Conservation (phyloP, 306 rosid genomes). For the Rosa chinensis region DNA sequence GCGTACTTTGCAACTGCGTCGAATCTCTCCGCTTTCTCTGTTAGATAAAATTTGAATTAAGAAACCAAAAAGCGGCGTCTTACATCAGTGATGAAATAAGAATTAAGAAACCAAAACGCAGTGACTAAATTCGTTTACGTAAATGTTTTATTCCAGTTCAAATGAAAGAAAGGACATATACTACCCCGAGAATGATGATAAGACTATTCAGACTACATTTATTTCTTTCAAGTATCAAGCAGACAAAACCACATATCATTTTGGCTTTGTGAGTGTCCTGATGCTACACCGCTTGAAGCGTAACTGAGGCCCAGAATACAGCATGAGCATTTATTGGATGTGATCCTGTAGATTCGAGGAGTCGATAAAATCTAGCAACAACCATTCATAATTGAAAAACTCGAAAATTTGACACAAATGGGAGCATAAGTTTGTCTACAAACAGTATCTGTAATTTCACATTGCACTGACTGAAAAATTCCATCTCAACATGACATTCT, state of each 20-base stretch:
- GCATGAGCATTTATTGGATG: too few species aligned
- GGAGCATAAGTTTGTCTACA: conserved; percentile 10
- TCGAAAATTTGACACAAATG: background rate
- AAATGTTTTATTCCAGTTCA: background rate
- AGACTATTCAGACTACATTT: too few species aligned
- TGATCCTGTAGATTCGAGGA: background rate
- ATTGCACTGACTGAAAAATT: background rate
- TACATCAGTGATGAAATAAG: too few species aligned
- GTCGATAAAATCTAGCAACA: background rate
- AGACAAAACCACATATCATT: background rate
- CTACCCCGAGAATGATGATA: too few species aligned
- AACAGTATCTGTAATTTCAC: background rate
- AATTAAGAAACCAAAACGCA: too few species aligned
- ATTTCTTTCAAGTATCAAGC: too few species aligned
- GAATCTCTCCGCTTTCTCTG: too few species aligned
- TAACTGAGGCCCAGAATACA: background rate
- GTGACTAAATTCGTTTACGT: too few species aligned
- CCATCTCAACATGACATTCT: background rate
- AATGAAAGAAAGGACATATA: background rate
- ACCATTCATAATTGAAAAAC: background rate
- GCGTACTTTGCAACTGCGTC: too few species aligned
- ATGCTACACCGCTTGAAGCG: background rate
- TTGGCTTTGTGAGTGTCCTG: background rate
- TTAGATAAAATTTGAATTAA: too few species aligned
- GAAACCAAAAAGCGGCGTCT: too few species aligned